phyloP scores from a whole-genome alignment of 371 early-diverging fungal species.

The Zopfochytrium polystomum region DNA sequence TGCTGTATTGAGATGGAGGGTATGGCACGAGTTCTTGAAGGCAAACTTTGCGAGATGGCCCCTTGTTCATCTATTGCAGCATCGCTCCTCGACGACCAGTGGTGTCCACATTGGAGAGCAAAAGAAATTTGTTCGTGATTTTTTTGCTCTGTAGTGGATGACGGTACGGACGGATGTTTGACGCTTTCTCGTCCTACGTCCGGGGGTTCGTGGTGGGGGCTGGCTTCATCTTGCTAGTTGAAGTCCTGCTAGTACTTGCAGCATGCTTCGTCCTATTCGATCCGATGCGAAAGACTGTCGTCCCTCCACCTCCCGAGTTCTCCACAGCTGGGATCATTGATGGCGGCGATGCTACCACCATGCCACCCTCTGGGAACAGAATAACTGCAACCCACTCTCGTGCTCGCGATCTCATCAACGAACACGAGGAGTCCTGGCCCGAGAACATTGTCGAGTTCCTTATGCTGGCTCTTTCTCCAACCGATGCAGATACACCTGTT shows the following conservation, averaged over 20 bases:
- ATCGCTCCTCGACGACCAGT: too few relatives aligned
- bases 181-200: conserved; percentile 1
- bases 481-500: not conserved
- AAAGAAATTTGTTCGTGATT: too few relatives aligned
- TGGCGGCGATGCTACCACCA: not conserved
- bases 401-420: conserved; percentile 16
- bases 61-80: not conserved
- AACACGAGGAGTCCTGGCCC: conserved; percentile 41
- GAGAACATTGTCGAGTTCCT: conserved; percentile 37
- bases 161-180: too few relatives aligned
- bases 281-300: conserved; percentile 18
- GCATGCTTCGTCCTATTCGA: conserved; percentile 23
- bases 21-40: conserved; percentile 10
- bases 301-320: conserved; percentile 6
- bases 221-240: conserved; percentile 20
- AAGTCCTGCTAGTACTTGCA: conserved; percentile 8
- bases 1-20: conserved; percentile 9
- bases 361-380: not conserved
- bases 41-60: not conserved
- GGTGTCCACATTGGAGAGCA: too few relatives aligned
- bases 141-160: too few relatives aligned
- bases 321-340: not conserved
- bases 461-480: conserved; percentile 22
- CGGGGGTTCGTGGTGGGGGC: conserved; percentile 19
- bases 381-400: not conserved